Percentiles rank a stretch among this genome's conserved stretches.
Conservation (phyloP, 306 rosid genomes). For the Trichosanthes cucumerina region DNA sequence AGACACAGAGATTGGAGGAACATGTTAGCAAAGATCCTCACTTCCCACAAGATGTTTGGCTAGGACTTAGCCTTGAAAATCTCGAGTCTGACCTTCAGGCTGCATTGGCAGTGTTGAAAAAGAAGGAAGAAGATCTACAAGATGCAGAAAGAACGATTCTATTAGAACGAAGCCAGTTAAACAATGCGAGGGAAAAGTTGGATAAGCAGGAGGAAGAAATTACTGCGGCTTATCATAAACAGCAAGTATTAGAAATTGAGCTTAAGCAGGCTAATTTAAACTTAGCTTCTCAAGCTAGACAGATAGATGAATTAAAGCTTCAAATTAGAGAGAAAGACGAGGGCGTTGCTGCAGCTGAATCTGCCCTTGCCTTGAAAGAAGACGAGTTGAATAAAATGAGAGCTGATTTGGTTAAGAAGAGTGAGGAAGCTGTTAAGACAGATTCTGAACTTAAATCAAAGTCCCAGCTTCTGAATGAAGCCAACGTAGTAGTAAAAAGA, state of each 20-base stretch:
- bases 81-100: slow-evolving; percentile 68
- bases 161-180: slow-evolving; percentile 43
- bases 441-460: slow-evolving; percentile 46
- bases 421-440: slow-evolving; percentile 36
- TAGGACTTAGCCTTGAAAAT: slow-evolving; percentile 40
- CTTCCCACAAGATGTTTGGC: slow-evolving; percentile 27
- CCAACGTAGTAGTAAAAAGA: slow-evolving; percentile 53
- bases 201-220: slow-evolving; percentile 61
- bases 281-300: slow-evolving; percentile 54
- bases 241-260: slow-evolving; percentile 47
- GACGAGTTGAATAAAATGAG: slow-evolving; percentile 51
- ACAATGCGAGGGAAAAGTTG: slow-evolving; percentile 56
- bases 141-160: slow-evolving; percentile 55
- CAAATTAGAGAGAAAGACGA: slow-evolving; percentile 41
- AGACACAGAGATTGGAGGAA: slow-evolving; percentile 64
- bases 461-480: slow-evolving; percentile 55
- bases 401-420: slow-evolving; percentile 41
- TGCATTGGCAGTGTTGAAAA: slow-evolving; percentile 47
- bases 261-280: slow-evolving; percentile 45
- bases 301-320: slow-evolving; percentile 54
- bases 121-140: slow-evolving; percentile 67
- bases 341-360: slow-evolving; percentile 27
- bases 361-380: slow-evolving; percentile 43
- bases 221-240: slow-evolving; percentile 38
- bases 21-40: slow-evolving; percentile 32